Evolutionary conservation across 2,329 filamentous ascomycete species (phyloP).

Genomic region (Thelonectria discophora): DNA sequence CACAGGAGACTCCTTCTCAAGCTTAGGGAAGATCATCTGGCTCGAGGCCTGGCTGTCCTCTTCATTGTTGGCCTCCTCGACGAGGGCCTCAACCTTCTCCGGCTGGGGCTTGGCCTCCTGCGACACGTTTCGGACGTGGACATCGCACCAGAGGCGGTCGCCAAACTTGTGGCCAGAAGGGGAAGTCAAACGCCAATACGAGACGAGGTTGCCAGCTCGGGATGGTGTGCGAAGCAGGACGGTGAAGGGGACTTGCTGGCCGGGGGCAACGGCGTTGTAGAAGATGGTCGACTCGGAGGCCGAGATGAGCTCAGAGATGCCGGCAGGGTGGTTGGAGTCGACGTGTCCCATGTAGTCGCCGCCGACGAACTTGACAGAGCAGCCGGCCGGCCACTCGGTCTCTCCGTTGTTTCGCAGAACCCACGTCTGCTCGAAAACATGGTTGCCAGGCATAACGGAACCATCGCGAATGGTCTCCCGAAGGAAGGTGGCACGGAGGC

Average conservation of each 20-base stretch:
- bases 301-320: constrained; percentile 76
- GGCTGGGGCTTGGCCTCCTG: constrained; percentile 39
- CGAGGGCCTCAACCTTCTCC: constrained; percentile 35
- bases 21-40: constrained; percentile 95
- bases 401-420: constrained; percentile 86
- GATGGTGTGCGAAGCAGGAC: constrained; percentile 83
- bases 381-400: constrained; percentile 84
- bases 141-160: constrained; percentile 94
- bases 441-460: constrained; percentile 73
- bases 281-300: constrained; percentile 86
- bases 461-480: constrained; percentile 83
- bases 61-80: constrained; percentile 44
- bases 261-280: constrained; percentile 72
- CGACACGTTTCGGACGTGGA: constrained; percentile 69
- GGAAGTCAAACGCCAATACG: constrained; percentile 94
- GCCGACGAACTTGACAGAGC: constrained; percentile 88
- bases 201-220: constrained; percentile 82
- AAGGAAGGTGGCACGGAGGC: constrained; percentile 70
- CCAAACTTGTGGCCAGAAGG: constrained; percentile 85
- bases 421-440: constrained; percentile 90
- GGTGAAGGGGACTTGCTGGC: constrained; percentile 81
- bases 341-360: constrained; percentile 97
- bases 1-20: constrained; percentile 91
- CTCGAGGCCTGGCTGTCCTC: constrained; percentile 44
- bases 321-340: constrained; percentile 81